phyloP scores from a whole-genome alignment of 345 rosid genomes.

The Populus davidiana region DNA sequence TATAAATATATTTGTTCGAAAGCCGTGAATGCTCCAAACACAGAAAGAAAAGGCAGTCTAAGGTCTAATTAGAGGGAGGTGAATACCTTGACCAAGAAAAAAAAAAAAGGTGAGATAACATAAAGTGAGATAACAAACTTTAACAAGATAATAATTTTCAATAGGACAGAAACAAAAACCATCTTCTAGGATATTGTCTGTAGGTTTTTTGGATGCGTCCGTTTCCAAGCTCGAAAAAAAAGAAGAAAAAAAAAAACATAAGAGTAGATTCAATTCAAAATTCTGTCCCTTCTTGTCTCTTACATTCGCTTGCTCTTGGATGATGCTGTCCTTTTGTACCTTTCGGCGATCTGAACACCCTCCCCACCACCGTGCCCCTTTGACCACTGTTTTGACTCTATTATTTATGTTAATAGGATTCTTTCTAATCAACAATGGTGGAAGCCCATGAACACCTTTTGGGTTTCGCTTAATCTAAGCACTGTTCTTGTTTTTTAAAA shows the following conservation, averaged over 20 bases:
- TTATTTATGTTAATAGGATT: neutral
- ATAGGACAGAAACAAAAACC: slow-evolving; percentile 26
- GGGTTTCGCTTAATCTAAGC: neutral
- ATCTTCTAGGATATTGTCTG: neutral
- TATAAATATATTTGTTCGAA: neutral
- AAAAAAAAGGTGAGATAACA: neutral
- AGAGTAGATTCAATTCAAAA: slow-evolving; percentile 18
- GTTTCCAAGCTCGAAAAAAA: neutral
- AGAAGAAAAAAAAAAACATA: no score
- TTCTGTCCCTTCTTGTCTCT: slow-evolving; percentile 35
- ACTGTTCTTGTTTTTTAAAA: neutral
- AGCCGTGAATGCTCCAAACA: neutral
- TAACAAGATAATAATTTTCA: slow-evolving; percentile 21
- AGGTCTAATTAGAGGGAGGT: slow-evolving; percentile 24
- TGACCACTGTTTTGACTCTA: slow-evolving; percentile 35
- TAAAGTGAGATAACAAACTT: slow-evolving; percentile 21
- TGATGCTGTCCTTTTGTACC: slow-evolving; percentile 27
- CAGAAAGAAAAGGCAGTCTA: slow-evolving; percentile 12
- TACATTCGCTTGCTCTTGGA: slow-evolving; percentile 8
- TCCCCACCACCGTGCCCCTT: slow-evolving; percentile 19
- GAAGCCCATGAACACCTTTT: neutral
- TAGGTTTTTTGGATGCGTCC: neutral
- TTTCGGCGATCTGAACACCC: slow-evolving; percentile 43
- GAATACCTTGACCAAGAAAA: slow-evolving; percentile 14
- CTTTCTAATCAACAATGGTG: neutral